phyloP scores from a whole-genome alignment of 768 basidiomycete genomes.

The Rickenella mellea region DNA sequence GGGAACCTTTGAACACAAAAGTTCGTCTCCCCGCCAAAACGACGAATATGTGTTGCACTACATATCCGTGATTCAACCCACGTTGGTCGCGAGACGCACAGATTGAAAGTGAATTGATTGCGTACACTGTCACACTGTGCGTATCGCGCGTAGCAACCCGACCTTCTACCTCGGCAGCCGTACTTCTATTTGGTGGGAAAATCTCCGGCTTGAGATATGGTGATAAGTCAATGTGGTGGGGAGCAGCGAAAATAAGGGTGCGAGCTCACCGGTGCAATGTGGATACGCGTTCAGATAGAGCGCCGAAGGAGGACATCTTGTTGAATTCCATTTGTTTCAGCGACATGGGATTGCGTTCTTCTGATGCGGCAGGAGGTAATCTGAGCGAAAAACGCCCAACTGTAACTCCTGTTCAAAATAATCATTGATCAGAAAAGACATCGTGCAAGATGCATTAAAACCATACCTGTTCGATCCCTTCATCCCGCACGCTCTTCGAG shows the following conservation, averaged over 20 bases:
- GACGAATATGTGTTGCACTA: constrained; percentile 74
- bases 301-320: constrained; percentile 86
- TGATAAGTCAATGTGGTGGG: constrained; percentile 55
- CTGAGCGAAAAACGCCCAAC: constrained; percentile 87
- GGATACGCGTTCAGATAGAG: constrained; percentile 57
- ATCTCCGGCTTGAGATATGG: constrained; percentile 41
- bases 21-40: constrained; percentile 85
- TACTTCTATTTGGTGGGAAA: constrained; percentile 68
- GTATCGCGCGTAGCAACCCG: constrained; percentile 72
- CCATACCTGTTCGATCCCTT: constrained; percentile 48
- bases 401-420: constrained; percentile 56
- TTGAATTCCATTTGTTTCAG: constrained; percentile 98
- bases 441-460: background rate
- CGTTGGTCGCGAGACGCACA: background rate
- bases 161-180: constrained; percentile 60
- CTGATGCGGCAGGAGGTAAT: constrained; percentile 69
- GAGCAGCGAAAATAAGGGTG: constrained; percentile 37
- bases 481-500: constrained; percentile 68
- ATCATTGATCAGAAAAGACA: constrained; percentile 8
- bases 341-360: constrained; percentile 13
- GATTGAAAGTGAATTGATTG: constrained; percentile 1
- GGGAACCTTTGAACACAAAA: constrained; percentile 88
- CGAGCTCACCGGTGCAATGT: constrained; percentile 63
- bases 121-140: constrained; percentile 49
- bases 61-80: background rate